phyloP scores from a whole-genome alignment of 495 filamentous ascomycete species.

The Daldinia decipiens region DNA sequence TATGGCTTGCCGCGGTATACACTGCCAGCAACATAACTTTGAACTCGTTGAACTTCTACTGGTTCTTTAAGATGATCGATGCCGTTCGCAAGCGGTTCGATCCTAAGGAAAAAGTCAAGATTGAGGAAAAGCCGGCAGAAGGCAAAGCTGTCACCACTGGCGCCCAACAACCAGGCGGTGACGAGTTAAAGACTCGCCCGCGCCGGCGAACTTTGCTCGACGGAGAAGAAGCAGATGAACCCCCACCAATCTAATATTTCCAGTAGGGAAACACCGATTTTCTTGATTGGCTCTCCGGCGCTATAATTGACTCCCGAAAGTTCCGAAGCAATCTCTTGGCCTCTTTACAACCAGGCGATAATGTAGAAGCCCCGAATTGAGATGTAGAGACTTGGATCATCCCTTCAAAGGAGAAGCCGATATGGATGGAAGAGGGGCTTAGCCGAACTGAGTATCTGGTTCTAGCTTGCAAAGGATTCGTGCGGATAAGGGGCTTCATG shows the following conservation, averaged over 20 bases:
- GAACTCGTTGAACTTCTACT: conserved; percentile 91
- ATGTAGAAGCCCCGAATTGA: neutral
- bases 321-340: neutral
- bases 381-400: too few species aligned
- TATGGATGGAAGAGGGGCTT: neutral
- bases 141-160: conserved; percentile 34
- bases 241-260: conserved; percentile 44
- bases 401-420: neutral
- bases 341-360: neutral
- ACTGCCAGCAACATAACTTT: conserved; percentile 79
- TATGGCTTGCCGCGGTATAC: conserved; percentile 84
- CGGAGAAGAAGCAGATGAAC: conserved; percentile 46
- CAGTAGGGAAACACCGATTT: neutral
- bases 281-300: neutral
- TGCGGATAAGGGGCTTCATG: conserved; percentile 1
- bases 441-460: neutral
- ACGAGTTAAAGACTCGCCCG: conserved; percentile 36
- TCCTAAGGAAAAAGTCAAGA: conserved; percentile 53
- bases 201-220: conserved; percentile 47
- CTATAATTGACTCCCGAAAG: neutral
- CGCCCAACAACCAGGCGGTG: conserved; percentile 8
- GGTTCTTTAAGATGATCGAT: conserved; percentile 97
- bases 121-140: conserved; percentile 30
- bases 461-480: neutral
- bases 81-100: conserved; percentile 90